Base-by-base conservation (phyloP, 2,329 filamentous ascomycete genomes). In the Didymella glomerata region DNA sequence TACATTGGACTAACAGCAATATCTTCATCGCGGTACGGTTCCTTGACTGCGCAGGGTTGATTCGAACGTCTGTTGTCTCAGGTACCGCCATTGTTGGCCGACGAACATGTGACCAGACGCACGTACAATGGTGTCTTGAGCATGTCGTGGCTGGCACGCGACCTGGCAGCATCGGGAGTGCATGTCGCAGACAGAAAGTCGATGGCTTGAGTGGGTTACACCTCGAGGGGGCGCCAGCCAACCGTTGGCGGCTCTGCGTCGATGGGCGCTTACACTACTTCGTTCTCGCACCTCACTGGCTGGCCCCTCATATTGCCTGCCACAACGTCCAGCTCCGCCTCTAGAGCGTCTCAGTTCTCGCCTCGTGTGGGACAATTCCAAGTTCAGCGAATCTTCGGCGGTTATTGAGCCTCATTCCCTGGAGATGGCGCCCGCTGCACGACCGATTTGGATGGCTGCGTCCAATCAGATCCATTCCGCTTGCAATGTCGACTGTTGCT, bases 381-480 rank as follows among this genome's bases (percentile, higher is more conserved):
- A 57, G 48, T 51, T 64, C 66, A 75, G 69, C 75, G 70, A 76
- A 76, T 77, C 71, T 67, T 66, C 59, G 69, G 74, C 74, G 74
- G 67, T 68, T 77, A 75, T 60, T 63, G 67, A 71, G 68, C 68
- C 67, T 70, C 68, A 65, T 67, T 54, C 49, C 66, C 65, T 61
- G 61, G 53, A 58, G 51, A 70, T 75, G 72, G 75, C 74, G 75
- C 72, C 70, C 70, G 60, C 66, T 66, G 68, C 57, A 57, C 61
- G 61, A 60, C 68, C 65, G 65, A 69, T 69, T 59, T 64, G 68
- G 49, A 50, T 32, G 52, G 56, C 54, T 64, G 49, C 56, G 54
- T 69, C 76, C 76, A 77, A 78, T 77, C 74, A 75, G 59, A 48
- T 62, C 54, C 50, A 46, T 47, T 59, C 54, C 18, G 28, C 42